Base-by-base conservation (phyloP, 139 green algal genomes). In the Tetratostichococcus sp. region DNA sequence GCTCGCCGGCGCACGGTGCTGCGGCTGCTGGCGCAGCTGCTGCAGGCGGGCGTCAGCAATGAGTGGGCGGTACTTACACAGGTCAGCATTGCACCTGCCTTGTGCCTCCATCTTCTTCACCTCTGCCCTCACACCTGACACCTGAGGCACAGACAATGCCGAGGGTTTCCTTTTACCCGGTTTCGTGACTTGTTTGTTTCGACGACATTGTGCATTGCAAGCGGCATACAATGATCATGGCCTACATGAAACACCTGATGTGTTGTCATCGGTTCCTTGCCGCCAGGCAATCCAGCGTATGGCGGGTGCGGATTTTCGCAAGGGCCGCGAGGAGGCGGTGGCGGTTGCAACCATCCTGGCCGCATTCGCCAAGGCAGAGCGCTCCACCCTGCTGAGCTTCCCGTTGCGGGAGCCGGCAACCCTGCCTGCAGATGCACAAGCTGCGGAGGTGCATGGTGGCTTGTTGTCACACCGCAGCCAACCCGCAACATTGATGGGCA, bases 1-100 rank as follows among this genome's bases (percentile, higher is more conserved):
- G 71, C 75, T 2, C 84, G 87, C 17, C 83, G 88, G 75, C 86
- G 94, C 11, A 77, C 80, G 0, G 77, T 72, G 22, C 82, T 98
- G 71, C 87, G 92, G 42, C 82, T 98, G 82, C 82, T 96, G 35
- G 74, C 80, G n/a, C 94, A 98, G 79, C 85, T 98, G 43, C 77
- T 91, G 69, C 75, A 92, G 39, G 76, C 74, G 31, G 94, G 94
- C 1, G 75, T 98, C 70, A 77, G 83, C 67, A 65, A 65, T 4
- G 79, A 91, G 23, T 32, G 80, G 32, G 58, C 35, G 6, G 33
- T 79, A n/a, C 70, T 98, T 28, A 17, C 26, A 2, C 17, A 62
- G 50, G 50, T 62, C 11, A 17, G 50, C 17, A 25, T 26, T n/a
- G 14, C 17, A 17, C 19, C 2, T 50, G 8, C 14, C 39, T 50